phyloP scores from a whole-genome alignment of 306 rosid genomes.

The Myrica gale region DNA sequence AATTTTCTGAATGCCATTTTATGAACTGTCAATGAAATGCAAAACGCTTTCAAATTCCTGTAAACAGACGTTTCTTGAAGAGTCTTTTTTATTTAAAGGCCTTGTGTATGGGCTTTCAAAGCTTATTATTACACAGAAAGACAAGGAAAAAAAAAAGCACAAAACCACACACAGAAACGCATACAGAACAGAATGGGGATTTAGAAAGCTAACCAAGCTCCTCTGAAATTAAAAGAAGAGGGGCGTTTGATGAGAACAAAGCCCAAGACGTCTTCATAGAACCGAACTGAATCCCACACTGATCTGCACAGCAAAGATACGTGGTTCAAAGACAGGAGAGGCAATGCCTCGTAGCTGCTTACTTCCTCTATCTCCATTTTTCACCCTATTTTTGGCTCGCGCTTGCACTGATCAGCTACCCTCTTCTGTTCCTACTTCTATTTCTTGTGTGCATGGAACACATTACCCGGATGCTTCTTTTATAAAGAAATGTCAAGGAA shows the following conservation, averaged over 20 bases:
- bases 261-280: conserved; percentile 72
- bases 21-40: not conserved
- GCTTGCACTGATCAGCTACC: conserved; percentile 15
- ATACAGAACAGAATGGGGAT: not conserved
- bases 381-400: conserved; percentile 8
- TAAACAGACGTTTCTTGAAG: not conserved
- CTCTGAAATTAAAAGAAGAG: conserved; percentile 77
- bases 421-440: conserved; percentile 10
- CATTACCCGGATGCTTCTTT: conserved; percentile 29
- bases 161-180: no score
- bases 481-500: conserved; percentile 31
- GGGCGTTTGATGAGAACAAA: conserved; percentile 80
- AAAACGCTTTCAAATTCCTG: not conserved
- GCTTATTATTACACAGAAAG: no score
- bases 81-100: not conserved
- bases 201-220: conserved; percentile 57
- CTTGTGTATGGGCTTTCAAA: no score
- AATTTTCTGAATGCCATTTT: no score
- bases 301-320: conserved; percentile 69
- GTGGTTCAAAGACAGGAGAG: conserved; percentile 69
- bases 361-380: conserved; percentile 68
- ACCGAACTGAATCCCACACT: conserved; percentile 63
- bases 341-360: conserved; percentile 54
- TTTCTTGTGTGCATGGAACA: conserved; percentile 28
- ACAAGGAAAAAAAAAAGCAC: no score